Conservation (phyloP, 108 stramenopile genomes). For the Discostella stelligeroides region DNA sequence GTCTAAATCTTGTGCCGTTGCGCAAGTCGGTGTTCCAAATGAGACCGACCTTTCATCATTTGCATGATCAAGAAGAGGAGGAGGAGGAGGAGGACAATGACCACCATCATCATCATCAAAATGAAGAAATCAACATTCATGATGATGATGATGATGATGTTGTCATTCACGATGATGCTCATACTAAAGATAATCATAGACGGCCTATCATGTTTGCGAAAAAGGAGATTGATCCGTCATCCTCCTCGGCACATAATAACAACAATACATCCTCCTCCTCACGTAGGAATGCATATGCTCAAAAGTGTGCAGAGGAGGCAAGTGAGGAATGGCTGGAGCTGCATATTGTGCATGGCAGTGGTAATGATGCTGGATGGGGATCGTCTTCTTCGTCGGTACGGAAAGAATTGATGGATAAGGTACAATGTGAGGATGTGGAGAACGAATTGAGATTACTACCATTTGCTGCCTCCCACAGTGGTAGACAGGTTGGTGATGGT, state of each 20-base stretch:
- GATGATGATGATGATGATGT: not conserved
- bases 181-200: slow-evolving; percentile 7
- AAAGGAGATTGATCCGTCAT: too few species aligned
- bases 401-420: not conserved
- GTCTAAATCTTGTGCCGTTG: too few species aligned
- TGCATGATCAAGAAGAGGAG: slow-evolving; percentile 54
- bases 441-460: too few species aligned
- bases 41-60: slow-evolving; percentile 48
- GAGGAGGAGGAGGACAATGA: not conserved
- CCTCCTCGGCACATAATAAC: too few species aligned
- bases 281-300: slow-evolving; percentile 78
- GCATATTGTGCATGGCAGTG: slow-evolving; percentile 55
- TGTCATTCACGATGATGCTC: not conserved
- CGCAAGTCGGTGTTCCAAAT: slow-evolving; percentile 32
- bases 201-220: slow-evolving; percentile 78
- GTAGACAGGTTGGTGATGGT: slow-evolving; percentile 9
- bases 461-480: too few species aligned
- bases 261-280: slow-evolving; percentile 69
- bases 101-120: not conserved
- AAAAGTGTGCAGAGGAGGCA: slow-evolving; percentile 82
- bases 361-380: slow-evolving; percentile 8
- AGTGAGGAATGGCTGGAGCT: slow-evolving; percentile 84
- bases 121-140: too few species aligned
- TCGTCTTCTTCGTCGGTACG: not conserved
- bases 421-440: too few species aligned